A percentile compares a stretch with the other conserved stretches of the same genome.
These are phyloP conservation scores for Cystobasidium tubakii DNA, from an alignment of 768 basidiomycete genomes.

Conservation along the genomic window DNA sequence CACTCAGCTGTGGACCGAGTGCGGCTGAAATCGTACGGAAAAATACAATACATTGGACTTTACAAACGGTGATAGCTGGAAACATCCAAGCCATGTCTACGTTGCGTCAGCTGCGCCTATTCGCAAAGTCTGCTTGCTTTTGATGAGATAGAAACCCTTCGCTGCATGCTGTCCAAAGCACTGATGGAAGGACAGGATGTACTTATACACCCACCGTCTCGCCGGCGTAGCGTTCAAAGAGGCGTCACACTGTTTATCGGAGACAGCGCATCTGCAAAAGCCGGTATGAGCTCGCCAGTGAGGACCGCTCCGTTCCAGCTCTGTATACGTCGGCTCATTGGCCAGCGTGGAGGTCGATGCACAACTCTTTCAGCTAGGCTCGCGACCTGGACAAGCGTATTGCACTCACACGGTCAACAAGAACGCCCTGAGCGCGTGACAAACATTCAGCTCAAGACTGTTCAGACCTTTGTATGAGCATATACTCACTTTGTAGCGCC, in stretches of 20 bases:
- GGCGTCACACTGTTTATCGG: slow-evolving; percentile 1
- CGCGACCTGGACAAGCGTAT: neutral
- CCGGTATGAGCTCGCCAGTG: neutral
- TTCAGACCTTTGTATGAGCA: too few species aligned
- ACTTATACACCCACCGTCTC: neutral
- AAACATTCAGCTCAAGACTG: neutral
- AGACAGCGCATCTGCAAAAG: neutral
- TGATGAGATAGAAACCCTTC: too few species aligned
- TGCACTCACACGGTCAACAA: neutral
- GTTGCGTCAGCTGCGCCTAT: too few species aligned
- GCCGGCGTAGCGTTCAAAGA: neutral
- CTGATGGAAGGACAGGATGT: too few species aligned
- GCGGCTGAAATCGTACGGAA: too few species aligned
- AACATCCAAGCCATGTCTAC: too few species aligned
- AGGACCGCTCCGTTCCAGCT: neutral
- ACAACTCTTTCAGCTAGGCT: neutral
- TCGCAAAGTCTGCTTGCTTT: too few species aligned
- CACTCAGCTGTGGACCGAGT: too few species aligned
- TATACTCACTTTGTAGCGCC: neutral
- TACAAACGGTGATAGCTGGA: too few species aligned
- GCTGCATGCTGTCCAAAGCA: too few species aligned
- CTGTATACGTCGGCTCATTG: neutral
- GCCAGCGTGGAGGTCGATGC: neutral
- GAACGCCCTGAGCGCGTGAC: neutral
- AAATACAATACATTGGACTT: too few species aligned